Conservation (phyloP, 441 rosid genomes). For the Iberis amara region DNA sequence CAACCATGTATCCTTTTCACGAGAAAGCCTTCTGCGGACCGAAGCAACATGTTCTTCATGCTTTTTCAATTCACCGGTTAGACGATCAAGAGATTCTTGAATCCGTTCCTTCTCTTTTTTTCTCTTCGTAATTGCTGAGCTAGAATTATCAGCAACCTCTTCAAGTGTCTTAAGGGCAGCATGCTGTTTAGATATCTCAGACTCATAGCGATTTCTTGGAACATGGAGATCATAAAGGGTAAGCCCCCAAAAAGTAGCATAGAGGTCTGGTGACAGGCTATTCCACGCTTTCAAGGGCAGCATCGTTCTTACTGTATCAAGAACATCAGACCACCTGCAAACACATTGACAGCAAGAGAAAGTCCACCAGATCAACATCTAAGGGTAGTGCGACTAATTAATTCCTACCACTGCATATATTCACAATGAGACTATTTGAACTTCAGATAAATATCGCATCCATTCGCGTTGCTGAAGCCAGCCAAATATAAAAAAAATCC, state of each 20-base stretch:
- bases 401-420: slow-evolving; percentile 12
- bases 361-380: slow-evolving; percentile 8
- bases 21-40: slow-evolving; percentile 81
- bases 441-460: slow-evolving; percentile 4
- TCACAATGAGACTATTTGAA: slow-evolving; percentile 20
- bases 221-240: slow-evolving; percentile 98
- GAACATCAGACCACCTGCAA: slow-evolving; percentile 98
- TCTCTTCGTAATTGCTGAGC: slow-evolving; percentile 92
- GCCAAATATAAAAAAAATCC: slow-evolving; percentile 7
- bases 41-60: slow-evolving; percentile 97
- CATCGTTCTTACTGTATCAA: slow-evolving; percentile 82
- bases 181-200: slow-evolving; percentile 96
- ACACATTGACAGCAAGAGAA: slow-evolving; percentile 15
- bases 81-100: slow-evolving; percentile 96
- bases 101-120: slow-evolving; percentile 99
- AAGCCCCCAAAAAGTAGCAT: slow-evolving; percentile 98
- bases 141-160: slow-evolving; percentile 92
- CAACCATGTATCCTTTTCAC: slow-evolving; percentile 96
- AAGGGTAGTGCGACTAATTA: not conserved
- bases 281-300: slow-evolving; percentile 98
- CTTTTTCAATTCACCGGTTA: slow-evolving; percentile 72
- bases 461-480: not conserved
- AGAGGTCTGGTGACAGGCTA: slow-evolving; percentile 98
- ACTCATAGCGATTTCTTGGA: slow-evolving; percentile 86
- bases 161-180: slow-evolving; percentile 93